Evolutionary conservation across 768 basidiomycete genomes (phyloP).

Genomic region (Phaffia tasmanica): DNA sequence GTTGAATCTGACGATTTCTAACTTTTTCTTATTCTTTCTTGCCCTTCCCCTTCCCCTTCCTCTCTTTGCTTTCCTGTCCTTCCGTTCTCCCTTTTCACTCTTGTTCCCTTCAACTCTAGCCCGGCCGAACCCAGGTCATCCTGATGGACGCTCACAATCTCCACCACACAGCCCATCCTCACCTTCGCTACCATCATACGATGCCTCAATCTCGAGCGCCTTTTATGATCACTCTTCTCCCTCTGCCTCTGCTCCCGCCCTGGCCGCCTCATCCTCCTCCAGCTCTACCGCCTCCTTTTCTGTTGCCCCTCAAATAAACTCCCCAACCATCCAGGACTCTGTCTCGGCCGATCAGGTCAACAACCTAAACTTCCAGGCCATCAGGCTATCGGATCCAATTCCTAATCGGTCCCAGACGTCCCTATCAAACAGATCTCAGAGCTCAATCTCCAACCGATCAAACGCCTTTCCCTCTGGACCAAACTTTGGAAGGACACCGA

Average conservation of each 20-base stretch:
- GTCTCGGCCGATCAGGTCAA: constrained; percentile 3
- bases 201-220: background rate
- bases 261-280: background rate
- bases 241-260: too few species aligned
- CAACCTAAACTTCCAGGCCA: constrained; percentile 42
- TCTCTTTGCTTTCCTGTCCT: background rate
- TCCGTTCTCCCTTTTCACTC: background rate
- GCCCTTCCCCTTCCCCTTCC: background rate
- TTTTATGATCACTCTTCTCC: too few species aligned
- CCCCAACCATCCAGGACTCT: too few species aligned
- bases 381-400: constrained; percentile 47
- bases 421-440: constrained; percentile 28
- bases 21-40: too few species aligned
- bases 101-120: background rate
- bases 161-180: background rate
- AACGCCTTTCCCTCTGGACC: constrained; percentile 36
- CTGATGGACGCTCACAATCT: background rate
- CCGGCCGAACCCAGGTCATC: background rate
- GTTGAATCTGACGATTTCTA: too few species aligned
- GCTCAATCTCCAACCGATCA: too few species aligned
- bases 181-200: constrained; percentile 9
- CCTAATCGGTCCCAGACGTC: constrained; percentile 28
- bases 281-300: too few species aligned
- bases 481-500: constrained; percentile 35
- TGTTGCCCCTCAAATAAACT: too few species aligned